Conservation (phyloP, 768 basidiomycete species). For the Lactarius hengduanensis region DNA sequence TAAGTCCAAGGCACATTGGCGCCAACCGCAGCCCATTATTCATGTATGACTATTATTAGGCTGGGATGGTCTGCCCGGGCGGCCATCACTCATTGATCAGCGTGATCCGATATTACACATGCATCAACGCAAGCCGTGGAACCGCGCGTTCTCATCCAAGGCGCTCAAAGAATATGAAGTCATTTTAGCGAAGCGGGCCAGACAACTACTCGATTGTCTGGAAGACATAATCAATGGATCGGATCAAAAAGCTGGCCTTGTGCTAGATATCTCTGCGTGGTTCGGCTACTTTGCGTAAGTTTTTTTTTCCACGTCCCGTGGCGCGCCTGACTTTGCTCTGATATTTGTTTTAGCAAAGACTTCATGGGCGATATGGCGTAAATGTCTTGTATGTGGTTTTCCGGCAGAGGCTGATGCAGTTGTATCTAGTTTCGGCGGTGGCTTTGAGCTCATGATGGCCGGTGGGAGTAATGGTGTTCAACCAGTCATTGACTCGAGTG, state of each 20-base stretch:
- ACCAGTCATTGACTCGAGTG: background rate
- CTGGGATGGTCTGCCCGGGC: constrained; percentile 18
- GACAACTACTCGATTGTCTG: constrained; percentile 35
- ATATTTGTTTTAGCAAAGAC: constrained; percentile 38
- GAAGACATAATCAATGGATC: constrained; percentile 22
- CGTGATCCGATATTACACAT: constrained; percentile 41
- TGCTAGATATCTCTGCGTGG: constrained; percentile 37
- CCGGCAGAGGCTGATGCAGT: background rate
- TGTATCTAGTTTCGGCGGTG: constrained; percentile 32
- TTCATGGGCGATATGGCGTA: constrained; percentile 52
- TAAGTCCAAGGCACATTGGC: background rate
- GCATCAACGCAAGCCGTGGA: constrained; percentile 44
- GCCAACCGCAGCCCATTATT: background rate
- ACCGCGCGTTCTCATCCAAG: constrained; percentile 41
- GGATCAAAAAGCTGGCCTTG: constrained; percentile 20
- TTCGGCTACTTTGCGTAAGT: constrained; percentile 42
- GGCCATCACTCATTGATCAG: constrained; percentile 33
- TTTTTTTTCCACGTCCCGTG: background rate
- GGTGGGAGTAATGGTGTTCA: constrained; percentile 22
- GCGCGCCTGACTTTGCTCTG: background rate
- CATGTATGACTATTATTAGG: constrained; percentile 2
- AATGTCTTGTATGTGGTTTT: constrained; percentile 18
- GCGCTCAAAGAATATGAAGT: constrained; percentile 47
- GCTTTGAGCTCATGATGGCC: constrained; percentile 32
- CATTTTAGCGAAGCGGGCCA: constrained; percentile 36